Base-by-base conservation (phyloP, 2,329 filamentous ascomycete species). In the Colletotrichum sp. region DNA sequence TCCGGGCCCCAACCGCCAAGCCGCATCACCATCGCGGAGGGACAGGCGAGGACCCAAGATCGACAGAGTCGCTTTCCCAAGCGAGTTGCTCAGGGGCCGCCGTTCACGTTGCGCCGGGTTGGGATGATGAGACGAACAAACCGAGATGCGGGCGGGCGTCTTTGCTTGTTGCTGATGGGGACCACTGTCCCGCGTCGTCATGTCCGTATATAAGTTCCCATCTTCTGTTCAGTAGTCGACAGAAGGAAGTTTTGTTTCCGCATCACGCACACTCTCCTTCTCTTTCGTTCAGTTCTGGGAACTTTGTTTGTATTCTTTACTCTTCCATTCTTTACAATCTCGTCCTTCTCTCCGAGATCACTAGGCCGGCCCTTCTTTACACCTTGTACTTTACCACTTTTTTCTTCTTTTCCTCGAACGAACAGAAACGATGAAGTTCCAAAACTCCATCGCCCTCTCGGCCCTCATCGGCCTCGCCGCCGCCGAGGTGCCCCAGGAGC, bases 401-500 rank as follows among this genome's bases (percentile, higher is more conserved):
- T n/a, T 39, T 68, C 21, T 59, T 32, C 30, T 69, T 66, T 49
- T 21, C 18, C 12, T 5, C 3, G 62, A 64, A 34, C 30, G 34
- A 44, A 18, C 21, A n/a, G 7, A 34, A 39, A 64, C 24, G 32
- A 78, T 79, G 78, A 79, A 78, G 73, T 78, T 63, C 67, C 76
- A 78, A 36, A 32, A 36, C 65, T 60, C 76, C 57, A 28, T 57
- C 67, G 72, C 65, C 66, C 44, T 79, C 60, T 65, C 76, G 21
- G 76, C 77, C 63, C 52, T 79, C 64, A 6, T 70, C 49, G 64
- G 64, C 36, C 63, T 77, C 34, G 69, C 66, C 30, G 52, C 71
- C 34, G 78, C 78, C 57, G 88, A 92, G 80, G 89, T 91, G 74
- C 90, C 90, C 30, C 89, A 91, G 80, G 90, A 92, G 78, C 89